Evolutionary conservation across 2,329 filamentous ascomycete genomes (phyloP), one percentile per base, ranked within the genome.

Genomic region (Chaetomiaceae sp.): DNA sequence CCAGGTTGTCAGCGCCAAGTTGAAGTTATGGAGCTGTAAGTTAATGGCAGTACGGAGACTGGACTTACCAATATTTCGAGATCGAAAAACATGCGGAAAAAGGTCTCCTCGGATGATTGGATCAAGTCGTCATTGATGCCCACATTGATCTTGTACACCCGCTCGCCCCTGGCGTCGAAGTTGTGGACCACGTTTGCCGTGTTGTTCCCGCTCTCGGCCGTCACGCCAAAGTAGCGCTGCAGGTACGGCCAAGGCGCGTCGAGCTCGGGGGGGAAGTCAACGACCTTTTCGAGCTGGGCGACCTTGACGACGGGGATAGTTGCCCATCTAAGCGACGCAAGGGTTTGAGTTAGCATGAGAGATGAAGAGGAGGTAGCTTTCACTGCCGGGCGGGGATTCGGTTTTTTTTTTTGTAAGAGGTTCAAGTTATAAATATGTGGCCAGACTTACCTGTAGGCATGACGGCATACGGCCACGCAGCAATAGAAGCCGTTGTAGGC

Each of bases 401-500:
- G n/a, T n/a, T n/a, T n/a, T n/a, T n/a, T n/a, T n/a, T n/a, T n/a
- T n/a, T n/a, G n/a, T n/a, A n/a, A n/a, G n/a, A n/a, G n/a, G n/a
- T n/a, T n/a, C n/a, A n/a, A n/a, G n/a, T n/a, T n/a, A n/a, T n/a
- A n/a, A n/a, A n/a, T n/a, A n/a, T n/a, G n/a, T n/a, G n/a, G n/a
- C n/a, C n/a, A n/a, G 12, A 30, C 45, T 34, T 51, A 55, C 55
- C 55, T 58, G 50, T 66, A 69, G 1, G 64, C 65, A 45, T 69
- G 67, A 3, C 66, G 58, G 19, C 58, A 60, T 27, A 56, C 54
- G n/a, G 63, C 63, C 37, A 68, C 55, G 38, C 62, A 66, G 46
- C 57, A 60, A 46, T 66, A 68, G 43, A 68, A 62, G 6, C 61
- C 66, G 44, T 69, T 69, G 53, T 62, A 66, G 13, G 53, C 54